phyloP scores from a whole-genome alignment of 2,329 filamentous ascomycete genomes.

The Leptographium galeiforme region DNA sequence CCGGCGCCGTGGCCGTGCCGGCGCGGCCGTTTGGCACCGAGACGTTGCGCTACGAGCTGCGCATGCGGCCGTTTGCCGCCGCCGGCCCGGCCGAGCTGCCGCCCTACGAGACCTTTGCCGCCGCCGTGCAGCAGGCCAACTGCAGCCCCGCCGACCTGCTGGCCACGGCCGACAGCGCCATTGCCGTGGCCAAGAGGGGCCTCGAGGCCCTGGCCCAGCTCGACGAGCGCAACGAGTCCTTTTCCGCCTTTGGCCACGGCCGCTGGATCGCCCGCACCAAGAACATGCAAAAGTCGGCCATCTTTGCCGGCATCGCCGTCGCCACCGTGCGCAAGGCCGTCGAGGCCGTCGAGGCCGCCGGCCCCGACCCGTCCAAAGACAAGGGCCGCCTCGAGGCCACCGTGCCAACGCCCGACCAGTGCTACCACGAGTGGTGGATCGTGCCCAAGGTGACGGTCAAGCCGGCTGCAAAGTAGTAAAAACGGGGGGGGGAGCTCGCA shows the following conservation, averaged over 20 bases:
- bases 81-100: constrained; percentile 57
- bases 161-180: constrained; percentile 29
- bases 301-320: constrained; percentile 54
- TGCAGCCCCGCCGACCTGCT: constrained; percentile 26
- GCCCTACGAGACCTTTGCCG: constrained; percentile 45
- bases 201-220: constrained; percentile 44
- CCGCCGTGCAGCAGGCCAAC: constrained; percentile 26
- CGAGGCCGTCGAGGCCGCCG: too few relatives aligned
- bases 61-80: constrained; percentile 70
- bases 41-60: constrained; percentile 61
- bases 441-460: constrained; percentile 33
- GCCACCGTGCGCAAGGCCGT: constrained; percentile 41
- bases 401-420: constrained; percentile 36
- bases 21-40: constrained; percentile 53
- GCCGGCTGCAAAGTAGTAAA: background rate
- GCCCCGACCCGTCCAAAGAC: too few relatives aligned
- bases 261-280: constrained; percentile 49
- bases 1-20: constrained; percentile 37
- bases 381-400: constrained; percentile 28
- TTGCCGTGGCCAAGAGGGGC: constrained; percentile 36
- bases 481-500: too few relatives aligned
- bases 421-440: constrained; percentile 53
- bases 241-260: constrained; percentile 28
- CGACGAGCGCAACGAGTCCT: constrained; percentile 32
- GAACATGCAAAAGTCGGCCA: constrained; percentile 54